Base-by-base conservation (phyloP, 83 land plant species). In the Larix sibirica region DNA sequence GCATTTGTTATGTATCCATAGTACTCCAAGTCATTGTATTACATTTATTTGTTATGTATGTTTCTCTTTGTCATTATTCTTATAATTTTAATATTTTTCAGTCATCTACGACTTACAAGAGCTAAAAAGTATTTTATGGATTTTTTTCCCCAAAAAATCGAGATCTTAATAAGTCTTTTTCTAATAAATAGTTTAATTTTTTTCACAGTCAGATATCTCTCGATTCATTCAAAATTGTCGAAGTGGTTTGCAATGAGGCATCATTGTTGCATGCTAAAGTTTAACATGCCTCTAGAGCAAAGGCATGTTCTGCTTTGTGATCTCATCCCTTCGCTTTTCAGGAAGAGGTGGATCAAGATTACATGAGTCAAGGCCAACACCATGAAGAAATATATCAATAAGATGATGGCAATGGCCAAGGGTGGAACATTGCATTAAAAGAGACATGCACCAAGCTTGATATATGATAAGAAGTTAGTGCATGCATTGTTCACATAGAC, bases 401-500 rank as follows among this genome's bases (percentile, higher is more conserved):
- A 95, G 77, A 97, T 97, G 96, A 95, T 97, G 5, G 96, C 97
- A 2, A 73, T 97, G 44, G 98, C 99, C 16, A 97, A 97, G 77
- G 97, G 94, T 21, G 99, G 99, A 9, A 86, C 94, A 40, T 89
- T 97, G 18, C 99, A 97, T 59, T 90, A 97, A 78, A 86, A 98
- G 70, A 87, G 99, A 60, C 99, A 95, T 77, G 99, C 99, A 4
- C 71, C 95, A 20, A 98, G 98, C n/a, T 97, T 92, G 62, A 87
- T 97, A 20, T 97, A 95, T 82, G 99, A 97, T 62, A 97, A 97
- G 87, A 90, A 89, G 84, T 85, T 97, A 21, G 99, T 97, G 1
- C 99, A 97, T 83, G 93, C 98, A 1, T 79, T 97, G 77, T 97
- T 97, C 86, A 97, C 96, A 3, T 96, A 97, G 81, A 98, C 94